A percentile compares a stretch with the other conserved stretches of the same genome.
Conservation (phyloP, 2,329 filamentous ascomycete species). For the Talaromyces marneffei region DNA sequence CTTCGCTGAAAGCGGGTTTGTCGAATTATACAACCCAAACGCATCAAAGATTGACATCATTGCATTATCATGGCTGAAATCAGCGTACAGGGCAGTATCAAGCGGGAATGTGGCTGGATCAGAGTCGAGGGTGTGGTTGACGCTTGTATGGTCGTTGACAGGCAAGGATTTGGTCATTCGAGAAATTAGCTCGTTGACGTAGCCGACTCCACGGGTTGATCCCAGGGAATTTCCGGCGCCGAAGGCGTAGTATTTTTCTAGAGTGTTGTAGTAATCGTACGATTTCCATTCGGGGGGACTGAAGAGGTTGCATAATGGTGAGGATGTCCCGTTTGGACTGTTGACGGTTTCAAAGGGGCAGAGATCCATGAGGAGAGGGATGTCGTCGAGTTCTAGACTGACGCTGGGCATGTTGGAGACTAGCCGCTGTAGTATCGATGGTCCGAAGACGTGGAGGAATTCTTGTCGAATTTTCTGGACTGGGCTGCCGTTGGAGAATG, state of each 20-base stretch:
- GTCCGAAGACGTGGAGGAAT: constrained; percentile 61
- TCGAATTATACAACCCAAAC: constrained; percentile 69
- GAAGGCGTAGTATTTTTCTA: constrained; percentile 82
- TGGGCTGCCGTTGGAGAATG: constrained; percentile 57
- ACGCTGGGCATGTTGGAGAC: constrained; percentile 64
- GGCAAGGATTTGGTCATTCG: constrained; percentile 60
- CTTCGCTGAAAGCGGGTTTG: constrained; percentile 48
- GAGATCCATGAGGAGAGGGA: constrained; percentile 75
- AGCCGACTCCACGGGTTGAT: constrained; percentile 80
- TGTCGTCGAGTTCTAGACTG: constrained; percentile 57
- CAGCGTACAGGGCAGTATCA: constrained; percentile 64
- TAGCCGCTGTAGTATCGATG: constrained; percentile 61
- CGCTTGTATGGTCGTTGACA: constrained; percentile 67
- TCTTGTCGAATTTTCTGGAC: constrained; percentile 44
- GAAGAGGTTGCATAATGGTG: constrained; percentile 73
- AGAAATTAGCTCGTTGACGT: constrained; percentile 79
- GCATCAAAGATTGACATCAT: constrained; percentile 73
- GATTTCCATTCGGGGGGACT: constrained; percentile 64
- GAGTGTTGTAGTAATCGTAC: constrained; percentile 74
- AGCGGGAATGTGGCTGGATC: constrained; percentile 68
- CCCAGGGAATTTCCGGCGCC: constrained; percentile 71
- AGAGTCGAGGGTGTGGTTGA: constrained; percentile 70
- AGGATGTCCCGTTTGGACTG: constrained; percentile 47
- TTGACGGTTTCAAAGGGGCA: constrained; percentile 80
- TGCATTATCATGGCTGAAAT: constrained; percentile 89